phyloP scores from a whole-genome alignment of 345 rosid species.

The Physaria fendleri region DNA sequence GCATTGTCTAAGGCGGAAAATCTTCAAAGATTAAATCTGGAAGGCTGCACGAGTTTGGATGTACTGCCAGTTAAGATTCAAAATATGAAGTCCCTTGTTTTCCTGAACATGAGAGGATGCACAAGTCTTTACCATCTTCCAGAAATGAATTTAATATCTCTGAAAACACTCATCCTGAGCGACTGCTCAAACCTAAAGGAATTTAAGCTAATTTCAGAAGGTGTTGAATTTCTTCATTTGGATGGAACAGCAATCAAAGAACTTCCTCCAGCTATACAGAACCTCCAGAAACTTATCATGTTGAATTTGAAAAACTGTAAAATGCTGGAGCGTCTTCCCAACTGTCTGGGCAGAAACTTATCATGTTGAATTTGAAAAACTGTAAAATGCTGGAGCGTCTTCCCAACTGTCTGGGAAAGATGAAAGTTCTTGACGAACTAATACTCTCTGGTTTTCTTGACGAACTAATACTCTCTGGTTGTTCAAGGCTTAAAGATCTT shows the following conservation, averaged over 20 bases:
- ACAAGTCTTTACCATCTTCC: neutral
- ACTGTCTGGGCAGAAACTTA: neutral
- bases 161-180: neutral
- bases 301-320: neutral
- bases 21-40: slow-evolving; percentile 8
- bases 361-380: neutral
- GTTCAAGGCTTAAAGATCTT: neutral
- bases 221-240: neutral
- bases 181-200: slow-evolving; percentile 6
- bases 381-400: neutral
- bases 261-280: neutral
- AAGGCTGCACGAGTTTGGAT: slow-evolving; percentile 6
- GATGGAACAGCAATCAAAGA: slow-evolving; percentile 1
- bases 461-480: too few relatives aligned
- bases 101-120: slow-evolving; percentile 4
- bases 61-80: neutral
- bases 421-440: neutral
- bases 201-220: neutral
- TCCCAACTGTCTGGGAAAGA: neutral
- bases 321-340: neutral
- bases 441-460: too few relatives aligned
- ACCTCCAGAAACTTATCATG: neutral
- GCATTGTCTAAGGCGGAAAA: neutral
- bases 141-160: neutral
- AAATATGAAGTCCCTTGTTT: neutral